phyloP scores from a whole-genome alignment of 441 rosid genomes.

The Euphorbia neoarborescens region DNA sequence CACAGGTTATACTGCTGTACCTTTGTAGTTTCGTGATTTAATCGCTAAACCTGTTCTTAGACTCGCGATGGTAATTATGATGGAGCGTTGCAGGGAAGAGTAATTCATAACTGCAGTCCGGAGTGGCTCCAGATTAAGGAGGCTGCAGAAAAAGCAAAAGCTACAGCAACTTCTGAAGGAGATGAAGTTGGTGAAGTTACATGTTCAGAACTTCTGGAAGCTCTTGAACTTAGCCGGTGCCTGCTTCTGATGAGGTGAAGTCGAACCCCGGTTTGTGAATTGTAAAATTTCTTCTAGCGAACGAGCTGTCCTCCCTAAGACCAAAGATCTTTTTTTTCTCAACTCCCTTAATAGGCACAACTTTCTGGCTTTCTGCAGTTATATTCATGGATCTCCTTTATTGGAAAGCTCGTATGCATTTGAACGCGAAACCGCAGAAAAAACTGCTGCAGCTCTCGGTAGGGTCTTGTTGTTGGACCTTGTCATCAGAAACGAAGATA shows the following conservation, averaged over 20 bases:
- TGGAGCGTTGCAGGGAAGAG: conserved; percentile 59
- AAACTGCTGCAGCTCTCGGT: conserved; percentile 81
- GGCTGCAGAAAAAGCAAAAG: conserved; percentile 91
- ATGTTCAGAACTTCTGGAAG: conserved; percentile 94
- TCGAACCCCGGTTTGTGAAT: conserved; percentile 10
- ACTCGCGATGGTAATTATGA: neutral
- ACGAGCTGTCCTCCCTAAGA: neutral
- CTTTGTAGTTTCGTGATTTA: conserved; percentile 12
- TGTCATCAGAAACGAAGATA: conserved; percentile 93
- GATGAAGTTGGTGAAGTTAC: conserved; percentile 89
- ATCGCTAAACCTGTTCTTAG: neutral
- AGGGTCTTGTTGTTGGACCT: conserved; percentile 89
- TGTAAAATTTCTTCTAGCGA: neutral
- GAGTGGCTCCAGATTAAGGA: conserved; percentile 91
- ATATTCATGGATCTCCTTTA: conserved; percentile 93
- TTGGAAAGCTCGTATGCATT: conserved; percentile 73
- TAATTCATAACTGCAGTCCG: conserved; percentile 74
- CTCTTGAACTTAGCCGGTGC: conserved; percentile 97
- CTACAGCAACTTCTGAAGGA: conserved; percentile 56
- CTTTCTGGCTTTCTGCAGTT: conserved; percentile 42
- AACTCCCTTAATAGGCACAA: conserved; percentile 2
- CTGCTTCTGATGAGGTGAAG: conserved; percentile 89
- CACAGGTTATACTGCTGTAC: conserved; percentile 58
- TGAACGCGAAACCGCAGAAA: conserved; percentile 60
- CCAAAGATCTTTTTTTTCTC: neutral